Conservation (phyloP, 495 filamentous ascomycete genomes). For the Durotheca rogersii region DNA sequence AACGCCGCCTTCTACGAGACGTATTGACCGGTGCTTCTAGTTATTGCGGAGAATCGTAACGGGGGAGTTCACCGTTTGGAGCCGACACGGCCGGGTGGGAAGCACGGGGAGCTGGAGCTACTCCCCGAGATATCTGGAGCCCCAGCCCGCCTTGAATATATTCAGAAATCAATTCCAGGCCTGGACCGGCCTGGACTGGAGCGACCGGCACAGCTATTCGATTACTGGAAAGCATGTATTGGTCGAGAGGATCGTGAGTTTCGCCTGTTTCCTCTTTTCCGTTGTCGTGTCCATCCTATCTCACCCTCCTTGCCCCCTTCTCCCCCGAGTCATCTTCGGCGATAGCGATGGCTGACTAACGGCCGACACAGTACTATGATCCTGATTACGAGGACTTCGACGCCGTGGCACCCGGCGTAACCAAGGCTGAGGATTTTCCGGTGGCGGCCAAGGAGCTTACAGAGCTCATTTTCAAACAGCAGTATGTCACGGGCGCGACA, state of each 20-base stretch:
- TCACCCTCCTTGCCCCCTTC: neutral
- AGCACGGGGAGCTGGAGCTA: conserved; percentile 59
- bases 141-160: conserved; percentile 49
- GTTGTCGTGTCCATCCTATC: neutral
- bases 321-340: too few species aligned
- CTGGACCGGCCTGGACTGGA: conserved; percentile 50
- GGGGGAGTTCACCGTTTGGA: conserved; percentile 57
- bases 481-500: conserved; percentile 66
- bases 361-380: too few species aligned
- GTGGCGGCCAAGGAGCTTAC: conserved; percentile 65
- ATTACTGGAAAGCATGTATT: conserved; percentile 73
- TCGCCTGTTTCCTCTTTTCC: neutral
- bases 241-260: conserved; percentile 55
- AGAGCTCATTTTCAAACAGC: conserved; percentile 77
- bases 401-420: too few species aligned
- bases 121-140: conserved; percentile 45
- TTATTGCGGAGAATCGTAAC: conserved; percentile 35
- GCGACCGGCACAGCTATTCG: conserved; percentile 36
- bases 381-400: conserved; percentile 58
- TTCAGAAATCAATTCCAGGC: conserved; percentile 79
- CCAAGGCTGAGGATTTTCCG: too few species aligned
- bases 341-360: conserved; percentile 31
- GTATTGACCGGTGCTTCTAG: conserved; percentile 31
- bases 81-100: conserved; percentile 77
- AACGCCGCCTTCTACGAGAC: neutral